These are phyloP conservation scores for Polychaeton citri DNA, from an alignment of 2,329 filamentous ascomycete genomes.

Conservation along the genomic window DNA sequence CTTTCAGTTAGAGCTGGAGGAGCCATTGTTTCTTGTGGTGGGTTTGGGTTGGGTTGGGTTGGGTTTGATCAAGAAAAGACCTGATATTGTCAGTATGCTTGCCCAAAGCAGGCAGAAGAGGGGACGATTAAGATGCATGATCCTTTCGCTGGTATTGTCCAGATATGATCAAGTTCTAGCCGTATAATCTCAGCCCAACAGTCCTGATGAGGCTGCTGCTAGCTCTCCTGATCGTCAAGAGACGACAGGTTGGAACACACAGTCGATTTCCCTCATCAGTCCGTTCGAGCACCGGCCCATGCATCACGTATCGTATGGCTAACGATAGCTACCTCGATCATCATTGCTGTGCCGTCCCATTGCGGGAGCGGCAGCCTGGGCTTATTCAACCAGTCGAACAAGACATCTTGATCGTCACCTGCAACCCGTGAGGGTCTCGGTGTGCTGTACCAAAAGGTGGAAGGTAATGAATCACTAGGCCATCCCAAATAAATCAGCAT, in stretches of 20 bases:
- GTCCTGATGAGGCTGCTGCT: background rate
- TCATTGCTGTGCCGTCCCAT: background rate
- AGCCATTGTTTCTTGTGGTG: too few species aligned
- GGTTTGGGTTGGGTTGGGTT: conserved; percentile 25
- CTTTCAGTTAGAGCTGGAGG: conserved; percentile 49
- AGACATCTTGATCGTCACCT: too few species aligned
- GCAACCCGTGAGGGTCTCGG: too few species aligned
- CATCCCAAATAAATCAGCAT: too few species aligned
- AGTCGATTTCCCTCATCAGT: conserved; percentile 1
- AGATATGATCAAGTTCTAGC: conserved; percentile 70
- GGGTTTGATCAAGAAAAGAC: conserved; percentile 13
- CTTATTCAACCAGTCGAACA: too few species aligned
- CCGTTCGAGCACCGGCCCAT: conserved; percentile 15
- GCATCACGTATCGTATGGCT: conserved; percentile 9
- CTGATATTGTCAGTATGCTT: conserved; percentile 21
- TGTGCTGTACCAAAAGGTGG: too few species aligned
- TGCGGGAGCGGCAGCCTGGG: too few species aligned
- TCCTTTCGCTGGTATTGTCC: conserved; percentile 99
- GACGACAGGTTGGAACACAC: conserved; percentile 5
- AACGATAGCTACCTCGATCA: conserved; percentile 13
- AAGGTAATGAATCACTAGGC: too few species aligned
- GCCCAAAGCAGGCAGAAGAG: conserved; percentile 24
- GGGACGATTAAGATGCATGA: conserved; percentile 59
- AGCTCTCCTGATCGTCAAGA: background rate
- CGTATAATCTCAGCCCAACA: conserved; percentile 72